Evolutionary conservation across 768 basidiomycete genomes (phyloP), one percentile per base, ranked within the genome.

Genomic region (Panaeolus cyanescens): DNA sequence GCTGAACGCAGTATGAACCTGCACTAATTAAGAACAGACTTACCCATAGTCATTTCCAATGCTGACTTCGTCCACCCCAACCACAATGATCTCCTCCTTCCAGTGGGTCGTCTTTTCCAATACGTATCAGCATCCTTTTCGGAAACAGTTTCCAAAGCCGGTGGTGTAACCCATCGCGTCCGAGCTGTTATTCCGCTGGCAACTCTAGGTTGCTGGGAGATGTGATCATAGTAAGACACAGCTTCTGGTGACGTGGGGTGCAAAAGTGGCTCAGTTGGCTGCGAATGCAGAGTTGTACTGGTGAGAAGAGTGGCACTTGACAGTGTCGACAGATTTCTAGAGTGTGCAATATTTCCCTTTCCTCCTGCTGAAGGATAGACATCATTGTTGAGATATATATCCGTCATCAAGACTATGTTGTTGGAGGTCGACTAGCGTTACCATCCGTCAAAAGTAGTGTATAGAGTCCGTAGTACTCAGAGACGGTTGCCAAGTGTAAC

Each of bases 331-430:
- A 71, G 64, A 63, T 74, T 74, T 56, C 80, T 79, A 6, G 80
- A 79, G 65, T 85, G 85, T 22, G 75, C 73, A 20, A 80, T 78
- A 60, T 76, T 75, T 32, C 63, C 65, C 25, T 66, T 56, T 50
- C 55, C 54, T 37, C 70, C 70, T 45, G 70, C 58, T 17, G 32
- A 72, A 53, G 77, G 63, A 71, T 83, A 82, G 58, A 85, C 67
- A 32, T 81, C 76, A 66, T 85, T 81, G 72, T 88, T 86, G 55
- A 87, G 79, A 70, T 83, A 81, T 56, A 87, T 70, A 56, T 84
- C 85, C 59, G 85, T 82, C 88, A 90, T 90, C 59, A 67, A 59
- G 53, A 32, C 37, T 36, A 60, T n/a, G 53, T 20, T 55, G 60
- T 61, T 42, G 61, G 45, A 28, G 45, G 56, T 59, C 65, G 69